Percentiles rank a stretch among this genome's conserved stretches.
Evolutionary conservation across 148 eudicot species (phyloP).

Genomic region (Rhododendron molle): DNA sequence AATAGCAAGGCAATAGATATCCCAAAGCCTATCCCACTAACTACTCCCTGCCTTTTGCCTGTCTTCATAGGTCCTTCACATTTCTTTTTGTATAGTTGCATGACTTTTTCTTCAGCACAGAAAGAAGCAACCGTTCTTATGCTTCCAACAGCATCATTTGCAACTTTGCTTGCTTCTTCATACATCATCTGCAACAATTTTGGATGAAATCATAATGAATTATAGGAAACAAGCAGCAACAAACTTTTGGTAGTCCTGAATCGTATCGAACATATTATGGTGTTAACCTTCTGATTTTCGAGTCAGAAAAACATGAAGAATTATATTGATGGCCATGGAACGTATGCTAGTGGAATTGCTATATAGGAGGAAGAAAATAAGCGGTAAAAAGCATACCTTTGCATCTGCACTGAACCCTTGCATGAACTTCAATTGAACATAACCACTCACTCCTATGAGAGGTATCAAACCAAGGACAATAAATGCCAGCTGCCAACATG

Average conservation of each 20-base stretch:
- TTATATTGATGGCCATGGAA: not conserved
- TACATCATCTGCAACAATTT: conserved; percentile 39
- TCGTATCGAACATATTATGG: not conserved
- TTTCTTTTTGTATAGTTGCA: conserved; percentile 48
- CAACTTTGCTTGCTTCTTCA: conserved; percentile 79
- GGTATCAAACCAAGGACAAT: conserved; percentile 69
- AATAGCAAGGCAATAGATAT: conserved; percentile 36
- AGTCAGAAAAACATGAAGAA: not conserved
- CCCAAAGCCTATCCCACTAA: conserved; percentile 58
- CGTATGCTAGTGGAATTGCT: not conserved
- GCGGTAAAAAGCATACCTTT: conserved; percentile 36
- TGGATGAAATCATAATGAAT: not conserved
- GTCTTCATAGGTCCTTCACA: conserved; percentile 49
- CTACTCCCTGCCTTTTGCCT: conserved; percentile 50
- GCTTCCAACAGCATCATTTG: conserved; percentile 75
- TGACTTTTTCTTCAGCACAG: conserved; percentile 63
- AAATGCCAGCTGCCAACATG: conserved; percentile 72
- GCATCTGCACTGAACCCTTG: conserved; percentile 83
- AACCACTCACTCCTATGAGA: conserved; percentile 56
- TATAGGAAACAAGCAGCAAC: not conserved
- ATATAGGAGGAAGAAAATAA: not conserved
- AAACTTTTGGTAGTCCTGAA: not conserved
- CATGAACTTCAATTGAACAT: conserved; percentile 54
- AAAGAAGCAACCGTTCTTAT: conserved; percentile 81
- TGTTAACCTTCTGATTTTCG: not conserved